phyloP scores from a whole-genome alignment of 805 yeast genomes.

The Dipodascus geniculatus region DNA sequence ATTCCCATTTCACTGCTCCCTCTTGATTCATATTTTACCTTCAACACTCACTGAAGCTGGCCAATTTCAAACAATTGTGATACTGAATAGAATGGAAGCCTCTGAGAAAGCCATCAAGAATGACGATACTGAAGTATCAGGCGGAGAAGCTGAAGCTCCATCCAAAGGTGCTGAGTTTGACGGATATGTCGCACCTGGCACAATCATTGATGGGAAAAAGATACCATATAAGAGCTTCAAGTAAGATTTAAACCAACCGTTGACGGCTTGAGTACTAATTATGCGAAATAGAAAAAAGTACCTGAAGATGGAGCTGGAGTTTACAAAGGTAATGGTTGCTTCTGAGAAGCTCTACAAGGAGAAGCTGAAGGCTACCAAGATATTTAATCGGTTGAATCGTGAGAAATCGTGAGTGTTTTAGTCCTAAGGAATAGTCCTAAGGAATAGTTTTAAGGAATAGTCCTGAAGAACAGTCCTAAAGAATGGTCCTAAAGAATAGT shows the following conservation, averaged over 20 bases:
- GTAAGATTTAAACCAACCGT: no score
- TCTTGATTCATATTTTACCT: not conserved
- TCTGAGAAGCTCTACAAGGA: slow-evolving; percentile 11
- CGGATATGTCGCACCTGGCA: not conserved
- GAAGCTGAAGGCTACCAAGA: slow-evolving; percentile 6
- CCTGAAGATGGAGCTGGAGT: slow-evolving; percentile 10
- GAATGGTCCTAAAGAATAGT: not conserved
- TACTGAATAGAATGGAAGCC: not conserved
- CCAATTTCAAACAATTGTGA: no score
- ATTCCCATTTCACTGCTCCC: not conserved
- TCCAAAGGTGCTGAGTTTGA: not conserved
- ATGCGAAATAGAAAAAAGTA: slow-evolving; percentile 10
- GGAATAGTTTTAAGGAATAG: no score
- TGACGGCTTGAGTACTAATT: slow-evolving; percentile 1
- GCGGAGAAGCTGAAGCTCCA: not conserved
- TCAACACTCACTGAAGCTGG: no score
- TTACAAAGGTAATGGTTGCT: slow-evolving; percentile 9
- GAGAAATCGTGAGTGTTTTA: slow-evolving; percentile 6
- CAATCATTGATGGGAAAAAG: not conserved
- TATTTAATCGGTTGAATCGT: slow-evolving; percentile 12
- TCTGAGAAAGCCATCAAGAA: not conserved
- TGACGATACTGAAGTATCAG: not conserved
- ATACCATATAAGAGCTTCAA: slow-evolving; percentile 10
- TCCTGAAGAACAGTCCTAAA: no score
- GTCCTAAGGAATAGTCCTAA: no score